Base-by-base conservation (phyloP, 2,329 filamentous ascomycete genomes). In the Nemania diffusa region DNA sequence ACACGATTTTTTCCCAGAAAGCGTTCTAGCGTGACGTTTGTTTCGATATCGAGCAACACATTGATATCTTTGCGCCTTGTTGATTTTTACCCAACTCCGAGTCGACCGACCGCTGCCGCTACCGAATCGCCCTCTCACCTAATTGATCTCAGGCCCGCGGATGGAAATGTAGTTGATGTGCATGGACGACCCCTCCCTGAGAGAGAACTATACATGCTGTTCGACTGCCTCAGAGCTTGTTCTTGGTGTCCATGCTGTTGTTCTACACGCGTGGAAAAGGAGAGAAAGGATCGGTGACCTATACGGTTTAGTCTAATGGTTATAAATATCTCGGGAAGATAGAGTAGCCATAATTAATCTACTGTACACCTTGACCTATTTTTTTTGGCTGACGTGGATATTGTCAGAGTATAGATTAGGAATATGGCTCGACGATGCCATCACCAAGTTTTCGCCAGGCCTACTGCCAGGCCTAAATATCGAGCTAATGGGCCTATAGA, bases 1-100 rank as follows among this genome's bases (percentile, higher is more conserved):
- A 29, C 15, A 34, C 63, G 61, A 15, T 24, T 56, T 46, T 40
- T 55, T 46, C 44, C 57, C 56, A 63, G 5, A 58, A 56, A 40
- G 24, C 52, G 40, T 67, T 67, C 32, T 57, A 64, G 64, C 67
- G 64, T 27, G 64, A 62, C 57, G 66, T 69, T 66, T 62, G 56
- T 69, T 60, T 68, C 52, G 66, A 53, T 65, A 59, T 46, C 61
- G 24, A 62, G 29, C 57, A 26, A 26, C 27, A 46, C n/a, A 42
- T 58, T 51, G 62, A 59, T 59, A 65, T 59, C 40, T 48, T 48
- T 59, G 22, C 48, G 50, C 40, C 42, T 48, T 50, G 24, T 22
- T 58, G 46, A 32, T 57, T 20, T 53, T 52, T 22, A 15, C 44
- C 5, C 24, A 7, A 40, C 48, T 53, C 50, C 26, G 26, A 60